Conservation (phyloP, 2,329 filamentous ascomycete species). For the Cercospora zeae-maydis region DNA sequence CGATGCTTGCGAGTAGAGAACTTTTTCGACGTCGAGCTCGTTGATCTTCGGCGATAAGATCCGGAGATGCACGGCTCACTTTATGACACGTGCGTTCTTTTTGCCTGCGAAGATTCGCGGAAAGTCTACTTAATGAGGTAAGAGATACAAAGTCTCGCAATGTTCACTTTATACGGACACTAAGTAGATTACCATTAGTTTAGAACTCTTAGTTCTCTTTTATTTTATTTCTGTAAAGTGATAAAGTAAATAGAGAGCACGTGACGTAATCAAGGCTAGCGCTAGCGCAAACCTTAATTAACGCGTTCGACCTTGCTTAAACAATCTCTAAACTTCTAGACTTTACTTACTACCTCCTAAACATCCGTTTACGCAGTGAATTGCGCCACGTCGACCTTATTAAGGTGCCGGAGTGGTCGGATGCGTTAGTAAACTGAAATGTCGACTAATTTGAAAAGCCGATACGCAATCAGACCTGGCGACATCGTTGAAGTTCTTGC, state of each 20-base stretch:
- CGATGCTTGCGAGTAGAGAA: slow-evolving; percentile 6
- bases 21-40: slow-evolving; percentile 3
- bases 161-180: no score
- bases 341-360: background rate
- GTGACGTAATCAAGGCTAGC: background rate
- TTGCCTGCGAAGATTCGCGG: background rate
- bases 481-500: slow-evolving; percentile 30
- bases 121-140: no score
- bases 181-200: no score
- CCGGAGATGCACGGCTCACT: background rate
- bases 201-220: no score
- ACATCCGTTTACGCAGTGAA: background rate
- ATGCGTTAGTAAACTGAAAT: background rate
- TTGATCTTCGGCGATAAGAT: slow-evolving; percentile 3
- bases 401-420: no score
- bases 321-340: background rate
- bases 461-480: slow-evolving; percentile 17
- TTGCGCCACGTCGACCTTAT: background rate
- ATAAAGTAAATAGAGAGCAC: background rate
- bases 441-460: background rate
- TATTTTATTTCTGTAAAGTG: no score
- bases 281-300: background rate
- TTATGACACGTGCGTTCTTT: background rate
- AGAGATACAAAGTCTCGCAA: no score
- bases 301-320: background rate